Conservation (phyloP, 139 green algal species). For the Tetraselmis chui region DNA sequence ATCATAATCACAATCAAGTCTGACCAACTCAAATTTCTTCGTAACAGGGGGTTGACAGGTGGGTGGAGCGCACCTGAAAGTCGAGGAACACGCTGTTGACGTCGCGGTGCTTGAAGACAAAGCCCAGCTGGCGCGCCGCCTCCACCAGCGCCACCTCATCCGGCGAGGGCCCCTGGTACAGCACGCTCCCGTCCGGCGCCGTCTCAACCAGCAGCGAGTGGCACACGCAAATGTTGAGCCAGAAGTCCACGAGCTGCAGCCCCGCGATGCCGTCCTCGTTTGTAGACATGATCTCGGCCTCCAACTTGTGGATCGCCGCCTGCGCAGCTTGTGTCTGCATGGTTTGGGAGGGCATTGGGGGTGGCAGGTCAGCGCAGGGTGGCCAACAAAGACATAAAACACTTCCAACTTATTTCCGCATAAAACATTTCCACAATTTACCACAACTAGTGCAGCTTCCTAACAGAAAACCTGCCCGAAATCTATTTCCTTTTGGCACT, state of each 20-base stretch:
- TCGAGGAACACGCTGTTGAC: conserved; percentile 34
- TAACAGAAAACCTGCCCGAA: too few relatives aligned
- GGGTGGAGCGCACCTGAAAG: conserved; percentile 30
- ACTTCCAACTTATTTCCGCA: too few relatives aligned
- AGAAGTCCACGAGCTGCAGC: conserved; percentile 54
- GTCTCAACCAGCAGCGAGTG: conserved; percentile 58
- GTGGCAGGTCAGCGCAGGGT: too few relatives aligned
- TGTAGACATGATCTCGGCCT: background rate
- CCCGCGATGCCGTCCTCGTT: conserved; percentile 8
- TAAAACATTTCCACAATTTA: too few relatives aligned
- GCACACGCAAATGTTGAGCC: conserved; percentile 55
- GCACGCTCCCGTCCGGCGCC: conserved; percentile 1
- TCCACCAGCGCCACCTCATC: conserved; percentile 95
- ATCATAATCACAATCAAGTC: conserved; percentile 32
- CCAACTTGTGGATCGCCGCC: background rate
- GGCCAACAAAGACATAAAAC: too few relatives aligned
- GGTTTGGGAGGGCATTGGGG: background rate
- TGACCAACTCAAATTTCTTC: background rate
- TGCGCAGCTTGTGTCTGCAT: too few relatives aligned
- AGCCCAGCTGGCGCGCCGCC: conserved; percentile 82
- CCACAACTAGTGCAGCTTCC: too few relatives aligned
- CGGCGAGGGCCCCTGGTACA: conserved; percentile 74
- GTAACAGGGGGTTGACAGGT: too few relatives aligned
- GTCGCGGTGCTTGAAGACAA: conserved; percentile 60
- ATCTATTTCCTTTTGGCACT: too few relatives aligned